Evolutionary conservation across 192 early-diverging fungal species (phyloP).

Genomic region (Paraglomus brasilianum): DNA sequence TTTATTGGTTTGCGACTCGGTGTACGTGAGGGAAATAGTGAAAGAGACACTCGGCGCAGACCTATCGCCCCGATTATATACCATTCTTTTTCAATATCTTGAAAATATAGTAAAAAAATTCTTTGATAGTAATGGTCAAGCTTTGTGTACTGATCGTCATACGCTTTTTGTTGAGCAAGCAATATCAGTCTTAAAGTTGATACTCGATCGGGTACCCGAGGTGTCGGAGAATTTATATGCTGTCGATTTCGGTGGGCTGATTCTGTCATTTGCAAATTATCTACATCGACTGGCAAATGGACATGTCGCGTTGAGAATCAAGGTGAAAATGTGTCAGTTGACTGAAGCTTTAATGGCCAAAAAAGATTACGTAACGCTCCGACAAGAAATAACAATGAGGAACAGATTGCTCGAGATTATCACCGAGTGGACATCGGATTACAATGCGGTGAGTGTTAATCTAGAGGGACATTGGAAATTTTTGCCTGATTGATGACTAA

Average conservation of each 20-base stretch:
- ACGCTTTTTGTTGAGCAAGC: conserved; percentile 76
- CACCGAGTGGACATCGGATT: conserved; percentile 79
- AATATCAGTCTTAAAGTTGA: conserved; percentile 69
- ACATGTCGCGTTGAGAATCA: conserved; percentile 62
- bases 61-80: conserved; percentile 63
- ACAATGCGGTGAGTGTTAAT: conserved; percentile 46
- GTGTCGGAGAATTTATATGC: conserved; percentile 55
- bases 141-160: conserved; percentile 52
- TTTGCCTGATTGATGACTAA: background rate
- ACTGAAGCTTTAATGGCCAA: conserved; percentile 72
- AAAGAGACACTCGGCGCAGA: conserved; percentile 82
- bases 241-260: conserved; percentile 69
- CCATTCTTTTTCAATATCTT: conserved; percentile 56
- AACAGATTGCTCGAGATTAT: conserved; percentile 71
- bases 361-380: conserved; percentile 69
- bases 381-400: conserved; percentile 71
- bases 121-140: conserved; percentile 61
- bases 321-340: conserved; percentile 74
- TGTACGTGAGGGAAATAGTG: conserved; percentile 69
- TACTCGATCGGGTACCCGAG: conserved; percentile 69
- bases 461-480: background rate
- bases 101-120: conserved; percentile 56
- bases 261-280: conserved; percentile 68
- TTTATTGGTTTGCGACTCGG: conserved; percentile 70
- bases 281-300: conserved; percentile 61